These are phyloP conservation scores for Scheffersomyces lignicola DNA, from an alignment of 1,139 yeast species.

Conservation along the genomic window DNA sequence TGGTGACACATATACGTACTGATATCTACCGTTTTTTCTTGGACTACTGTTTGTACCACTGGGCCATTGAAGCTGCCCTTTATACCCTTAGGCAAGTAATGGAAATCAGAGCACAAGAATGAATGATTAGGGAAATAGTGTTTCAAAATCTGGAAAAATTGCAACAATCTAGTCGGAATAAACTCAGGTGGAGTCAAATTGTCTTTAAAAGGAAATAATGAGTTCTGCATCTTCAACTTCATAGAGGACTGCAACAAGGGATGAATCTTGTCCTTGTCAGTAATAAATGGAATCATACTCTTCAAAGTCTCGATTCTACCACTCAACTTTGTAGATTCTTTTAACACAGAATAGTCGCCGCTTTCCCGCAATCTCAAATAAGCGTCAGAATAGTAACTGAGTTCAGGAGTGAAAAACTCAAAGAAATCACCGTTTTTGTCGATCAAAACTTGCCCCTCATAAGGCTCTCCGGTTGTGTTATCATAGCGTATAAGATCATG, in stretches of 20 bases:
- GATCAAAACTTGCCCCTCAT: conserved; percentile 75
- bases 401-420: conserved; percentile 69
- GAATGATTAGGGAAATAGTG: conserved; percentile 75
- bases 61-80: conserved; percentile 71
- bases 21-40: conserved; percentile 66
- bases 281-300: conserved; percentile 31
- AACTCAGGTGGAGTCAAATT: conserved; percentile 74
- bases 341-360: conserved; percentile 37
- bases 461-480: conserved; percentile 62
- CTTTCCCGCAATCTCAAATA: conserved; percentile 56
- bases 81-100: conserved; percentile 59
- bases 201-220: conserved; percentile 60
- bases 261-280: conserved; percentile 35
- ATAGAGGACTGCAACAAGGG: conserved; percentile 40
- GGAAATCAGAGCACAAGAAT: conserved; percentile 71
- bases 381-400: conserved; percentile 60
- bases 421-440: conserved; percentile 77
- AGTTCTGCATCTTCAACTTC: conserved; percentile 30
- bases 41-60: conserved; percentile 77
- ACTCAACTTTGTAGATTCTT: conserved; percentile 17
- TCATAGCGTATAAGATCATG: conserved; percentile 84
- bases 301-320: conserved; percentile 26
- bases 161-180: conserved; percentile 73
- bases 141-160: conserved; percentile 64
- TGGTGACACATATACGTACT: conserved; percentile 79